A percentile compares a stretch with the other conserved stretches of the same genome.
These are phyloP conservation scores for Clavariopsis aquatica DNA, from an alignment of 495 filamentous ascomycete species.

Conservation along the genomic window DNA sequence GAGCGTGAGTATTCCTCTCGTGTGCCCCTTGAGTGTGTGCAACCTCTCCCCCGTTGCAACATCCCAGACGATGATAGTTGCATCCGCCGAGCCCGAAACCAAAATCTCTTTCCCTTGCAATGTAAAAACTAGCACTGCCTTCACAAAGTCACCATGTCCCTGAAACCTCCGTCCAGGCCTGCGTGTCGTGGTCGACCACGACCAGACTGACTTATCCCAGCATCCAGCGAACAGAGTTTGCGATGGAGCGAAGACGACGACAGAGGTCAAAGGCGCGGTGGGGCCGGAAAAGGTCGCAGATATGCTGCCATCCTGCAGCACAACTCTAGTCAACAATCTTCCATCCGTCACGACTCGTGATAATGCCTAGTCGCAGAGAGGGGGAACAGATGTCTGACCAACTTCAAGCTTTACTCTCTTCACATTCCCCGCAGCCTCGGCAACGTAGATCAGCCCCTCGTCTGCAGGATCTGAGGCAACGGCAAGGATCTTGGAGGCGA, in stretches of 20 bases:
- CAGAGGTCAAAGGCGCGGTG: conserved; percentile 72
- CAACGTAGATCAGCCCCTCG: conserved; percentile 67
- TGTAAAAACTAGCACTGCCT: conserved; percentile 58
- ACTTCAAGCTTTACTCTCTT: conserved; percentile 74
- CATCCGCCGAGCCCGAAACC: conserved; percentile 84
- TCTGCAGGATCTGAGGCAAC: conserved; percentile 67
- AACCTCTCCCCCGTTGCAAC: conserved; percentile 64
- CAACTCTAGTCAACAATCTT: neutral
- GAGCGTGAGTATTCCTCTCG: conserved; percentile 74
- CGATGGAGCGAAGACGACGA: conserved; percentile 62
- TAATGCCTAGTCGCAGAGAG: neutral
- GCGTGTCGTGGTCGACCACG: conserved; percentile 66
- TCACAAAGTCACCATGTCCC: conserved; percentile 91
- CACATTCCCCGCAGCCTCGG: conserved; percentile 78
- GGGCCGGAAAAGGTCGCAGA: conserved; percentile 67
- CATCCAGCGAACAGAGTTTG: conserved; percentile 77
- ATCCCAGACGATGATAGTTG: conserved; percentile 83
- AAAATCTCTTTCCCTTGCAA: conserved; percentile 62
- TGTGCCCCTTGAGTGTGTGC: conserved; percentile 74
- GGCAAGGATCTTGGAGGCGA: conserved; percentile 84
- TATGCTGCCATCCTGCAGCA: conserved; percentile 36
- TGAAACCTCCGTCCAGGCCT: conserved; percentile 58
- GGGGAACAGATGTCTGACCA: conserved; percentile 51
- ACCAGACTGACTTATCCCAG: conserved; percentile 91
- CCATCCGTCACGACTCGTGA: neutral